Evolutionary conservation across 2,329 filamentous ascomycete genomes (phyloP), one percentile per base, ranked within the genome.

Genomic region (Knufia fluminis): DNA sequence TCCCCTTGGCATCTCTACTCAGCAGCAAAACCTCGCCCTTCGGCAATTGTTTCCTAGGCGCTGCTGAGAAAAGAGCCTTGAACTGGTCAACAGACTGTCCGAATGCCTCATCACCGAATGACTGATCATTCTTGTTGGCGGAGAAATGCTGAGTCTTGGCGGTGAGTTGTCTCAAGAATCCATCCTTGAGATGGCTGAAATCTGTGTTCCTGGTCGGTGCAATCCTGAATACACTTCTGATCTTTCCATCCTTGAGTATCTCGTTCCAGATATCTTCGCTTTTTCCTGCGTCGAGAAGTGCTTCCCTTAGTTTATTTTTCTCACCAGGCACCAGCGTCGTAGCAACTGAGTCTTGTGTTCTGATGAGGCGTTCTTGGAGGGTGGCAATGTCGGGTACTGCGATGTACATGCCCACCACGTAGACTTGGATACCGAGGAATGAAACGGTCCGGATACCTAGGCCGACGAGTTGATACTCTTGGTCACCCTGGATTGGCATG

Each of bases 121-220:
- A 43, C 20, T 78, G 74, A 50, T 71, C 67, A 2, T 66, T 63
- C 6, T 67, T 66, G 46, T 70, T 68, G 35, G 76, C 71, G 33
- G 76, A 72, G 1, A 72, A 72, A 19, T 74, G 72, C 54, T 82
- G 75, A 2, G 84, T 83, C 28, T 85, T 80, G 7, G 79, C 83
- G 48, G 86, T 85, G 55, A 98, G 84, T 19, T 86, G 85, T 4
- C 89, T 79, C 52, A 96, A 86, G 71, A 90, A 94, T 1, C 86
- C 92, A 63, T 98, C 92, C 35, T 91, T 80, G 54, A 98, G 68
- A 66, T 98, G 92, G 57, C 83, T 80, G 67, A 96, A 97, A 67
- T 97, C 90, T 16, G 92, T 98, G 66, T 94, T 89, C 32, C 88
- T 77, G n/a, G 88, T 89, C 0, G 92, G 92, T 2, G 91, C 82